Conservation (phyloP, 2,329 filamentous ascomycete genomes). For the Alternaria sp. region DNA sequence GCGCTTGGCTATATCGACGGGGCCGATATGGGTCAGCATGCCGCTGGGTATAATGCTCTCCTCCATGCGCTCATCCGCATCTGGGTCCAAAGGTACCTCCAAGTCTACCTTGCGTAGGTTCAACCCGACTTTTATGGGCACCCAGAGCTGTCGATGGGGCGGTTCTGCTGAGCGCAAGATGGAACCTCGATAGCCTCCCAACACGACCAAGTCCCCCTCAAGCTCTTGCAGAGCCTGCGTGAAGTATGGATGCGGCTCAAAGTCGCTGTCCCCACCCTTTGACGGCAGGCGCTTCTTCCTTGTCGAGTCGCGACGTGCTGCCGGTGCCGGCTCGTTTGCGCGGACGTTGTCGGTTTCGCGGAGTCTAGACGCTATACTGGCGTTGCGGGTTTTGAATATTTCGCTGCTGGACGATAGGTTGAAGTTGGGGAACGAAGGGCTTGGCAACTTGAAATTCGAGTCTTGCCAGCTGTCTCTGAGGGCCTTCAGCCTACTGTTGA, state of each 20-base stretch:
- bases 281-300: conserved; percentile 17
- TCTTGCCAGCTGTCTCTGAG: conserved; percentile 88
- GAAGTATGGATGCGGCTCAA: conserved; percentile 58
- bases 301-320: conserved; percentile 20
- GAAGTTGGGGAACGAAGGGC: conserved; percentile 62
- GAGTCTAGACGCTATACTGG: conserved; percentile 14
- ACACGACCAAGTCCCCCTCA: conserved; percentile 82
- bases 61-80: conserved; percentile 84
- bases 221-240: conserved; percentile 68
- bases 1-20: conserved; percentile 84
- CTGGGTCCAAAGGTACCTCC: conserved; percentile 79
- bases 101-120: conserved; percentile 92
- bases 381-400: conserved; percentile 28
- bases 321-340: conserved; percentile 17
- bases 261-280: conserved; percentile 25
- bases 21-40: conserved; percentile 90
- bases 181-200: conserved; percentile 91
- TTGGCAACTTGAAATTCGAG: conserved; percentile 71
- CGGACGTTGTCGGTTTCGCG: conserved; percentile 26
- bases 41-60: conserved; percentile 83
- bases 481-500: conserved; percentile 88
- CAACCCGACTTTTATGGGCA: conserved; percentile 88
- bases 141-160: conserved; percentile 88
- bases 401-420: conserved; percentile 43
- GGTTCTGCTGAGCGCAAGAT: conserved; percentile 83